Percentiles rank a stretch among this genome's conserved stretches.
Conservation (phyloP, 345 rosid genomes). For the Jatropha curcas region DNA sequence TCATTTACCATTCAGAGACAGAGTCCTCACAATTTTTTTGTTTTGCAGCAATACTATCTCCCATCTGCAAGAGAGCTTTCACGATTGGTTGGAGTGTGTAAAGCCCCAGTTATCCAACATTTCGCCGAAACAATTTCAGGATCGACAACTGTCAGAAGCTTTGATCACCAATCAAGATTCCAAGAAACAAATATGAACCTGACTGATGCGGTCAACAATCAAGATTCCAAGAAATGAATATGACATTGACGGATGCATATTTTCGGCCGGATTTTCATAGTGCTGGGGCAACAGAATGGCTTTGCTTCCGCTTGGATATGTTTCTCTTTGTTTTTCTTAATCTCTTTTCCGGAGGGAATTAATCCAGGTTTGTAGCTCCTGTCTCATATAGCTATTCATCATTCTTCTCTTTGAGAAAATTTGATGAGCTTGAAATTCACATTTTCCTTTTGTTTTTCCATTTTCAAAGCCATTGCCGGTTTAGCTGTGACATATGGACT, state of each 20-base stretch:
- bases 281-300: slow-evolving; percentile 69
- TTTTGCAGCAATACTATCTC: slow-evolving; percentile 66
- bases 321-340: slow-evolving; percentile 59
- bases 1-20: no score
- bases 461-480: slow-evolving; percentile 67
- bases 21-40: slow-evolving; percentile 10
- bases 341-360: slow-evolving; percentile 57
- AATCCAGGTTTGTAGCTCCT: slow-evolving; percentile 57
- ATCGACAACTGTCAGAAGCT: slow-evolving; percentile 63
- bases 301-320: slow-evolving; percentile 66
- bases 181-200: slow-evolving; percentile 50
- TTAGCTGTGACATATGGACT: slow-evolving; percentile 87
- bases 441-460: background rate
- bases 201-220: slow-evolving; percentile 59
- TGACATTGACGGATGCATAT: slow-evolving; percentile 52
- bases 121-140: slow-evolving; percentile 78
- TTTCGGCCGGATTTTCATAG: slow-evolving; percentile 55
- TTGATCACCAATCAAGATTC: slow-evolving; percentile 69
- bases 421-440: background rate
- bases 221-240: slow-evolving; percentile 53
- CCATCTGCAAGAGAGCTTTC: slow-evolving; percentile 73
- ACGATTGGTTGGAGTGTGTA: slow-evolving; percentile 62
- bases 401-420: background rate
- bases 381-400: background rate
- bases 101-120: slow-evolving; percentile 72